Evolutionary conservation across 768 basidiomycete genomes (phyloP).

Genomic region (Coprinopsis marcescibilis): DNA sequence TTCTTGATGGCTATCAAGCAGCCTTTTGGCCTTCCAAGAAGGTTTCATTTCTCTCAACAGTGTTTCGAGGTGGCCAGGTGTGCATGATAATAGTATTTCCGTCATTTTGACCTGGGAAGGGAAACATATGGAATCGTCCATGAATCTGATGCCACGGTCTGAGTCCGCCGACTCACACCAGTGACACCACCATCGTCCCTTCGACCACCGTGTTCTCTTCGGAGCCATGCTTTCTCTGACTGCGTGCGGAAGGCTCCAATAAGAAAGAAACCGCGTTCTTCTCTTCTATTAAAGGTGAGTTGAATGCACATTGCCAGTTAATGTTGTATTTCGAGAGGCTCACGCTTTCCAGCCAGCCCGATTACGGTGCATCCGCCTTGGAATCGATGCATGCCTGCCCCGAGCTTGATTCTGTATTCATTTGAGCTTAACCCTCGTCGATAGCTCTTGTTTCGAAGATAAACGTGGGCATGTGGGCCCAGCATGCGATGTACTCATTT

Average conservation of each 20-base stretch:
- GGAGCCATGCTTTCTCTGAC: background rate
- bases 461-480: no score
- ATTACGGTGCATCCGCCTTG: no score
- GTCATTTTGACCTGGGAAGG: background rate
- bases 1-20: background rate
- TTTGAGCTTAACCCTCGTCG: no score
- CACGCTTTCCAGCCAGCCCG: no score
- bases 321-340: no score
- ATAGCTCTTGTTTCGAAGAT: no score
- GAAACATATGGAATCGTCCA: background rate
- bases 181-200: no score
- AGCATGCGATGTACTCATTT: no score
- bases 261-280: background rate
- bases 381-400: no score
- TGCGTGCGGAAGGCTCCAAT: background rate
- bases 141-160: background rate
- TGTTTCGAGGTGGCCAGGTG: no score
- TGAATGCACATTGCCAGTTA: background rate
- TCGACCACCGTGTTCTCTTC: background rate
- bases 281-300: background rate
- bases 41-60: background rate
- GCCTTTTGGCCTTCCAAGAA: background rate
- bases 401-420: no score
- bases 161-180: background rate
- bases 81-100: no score